Conservation (phyloP, 768 basidiomycete species). For the Mycena venus region DNA sequence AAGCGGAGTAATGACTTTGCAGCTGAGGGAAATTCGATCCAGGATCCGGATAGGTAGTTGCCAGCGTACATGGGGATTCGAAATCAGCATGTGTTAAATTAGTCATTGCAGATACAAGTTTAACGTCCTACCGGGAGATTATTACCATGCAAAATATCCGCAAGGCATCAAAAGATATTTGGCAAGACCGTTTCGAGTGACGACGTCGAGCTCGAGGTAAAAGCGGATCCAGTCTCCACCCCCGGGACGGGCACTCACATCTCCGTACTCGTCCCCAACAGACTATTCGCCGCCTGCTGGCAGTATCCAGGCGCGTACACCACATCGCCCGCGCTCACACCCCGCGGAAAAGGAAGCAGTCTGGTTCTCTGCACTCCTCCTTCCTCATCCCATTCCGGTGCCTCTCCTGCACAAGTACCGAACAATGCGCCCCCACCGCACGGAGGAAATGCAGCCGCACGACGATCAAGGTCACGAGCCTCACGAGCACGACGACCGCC, state of each 20-base stretch:
- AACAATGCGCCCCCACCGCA: constrained; percentile 54
- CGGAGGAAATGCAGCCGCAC: constrained; percentile 83
- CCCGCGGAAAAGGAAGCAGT: constrained; percentile 25
- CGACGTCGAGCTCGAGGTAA: not conserved
- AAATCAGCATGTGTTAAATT: too few species aligned
- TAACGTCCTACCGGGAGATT: too few species aligned
- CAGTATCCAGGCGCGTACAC: constrained; percentile 29
- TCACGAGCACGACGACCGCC: constrained; percentile 67
- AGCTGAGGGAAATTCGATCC: too few species aligned
- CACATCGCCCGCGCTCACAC: constrained; percentile 14
- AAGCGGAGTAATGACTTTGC: too few species aligned
- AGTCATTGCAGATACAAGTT: too few species aligned
- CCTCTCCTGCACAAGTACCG: not conserved
- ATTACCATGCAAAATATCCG: too few species aligned
- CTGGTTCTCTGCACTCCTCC: constrained; percentile 1
- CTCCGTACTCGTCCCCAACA: constrained; percentile 2
- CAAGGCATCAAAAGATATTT: too few species aligned
- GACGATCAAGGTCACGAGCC: constrained; percentile 73
- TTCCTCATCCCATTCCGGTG: not conserved
- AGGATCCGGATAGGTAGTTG: too few species aligned
- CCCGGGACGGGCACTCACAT: constrained; percentile 16
- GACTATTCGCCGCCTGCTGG: not conserved
- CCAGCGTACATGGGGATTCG: too few species aligned
- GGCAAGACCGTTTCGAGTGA: too few species aligned
- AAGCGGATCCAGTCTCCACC: not conserved